Conservation (phyloP, 116 monocot genomes). For the Papilionanthe hybrid region DNA sequence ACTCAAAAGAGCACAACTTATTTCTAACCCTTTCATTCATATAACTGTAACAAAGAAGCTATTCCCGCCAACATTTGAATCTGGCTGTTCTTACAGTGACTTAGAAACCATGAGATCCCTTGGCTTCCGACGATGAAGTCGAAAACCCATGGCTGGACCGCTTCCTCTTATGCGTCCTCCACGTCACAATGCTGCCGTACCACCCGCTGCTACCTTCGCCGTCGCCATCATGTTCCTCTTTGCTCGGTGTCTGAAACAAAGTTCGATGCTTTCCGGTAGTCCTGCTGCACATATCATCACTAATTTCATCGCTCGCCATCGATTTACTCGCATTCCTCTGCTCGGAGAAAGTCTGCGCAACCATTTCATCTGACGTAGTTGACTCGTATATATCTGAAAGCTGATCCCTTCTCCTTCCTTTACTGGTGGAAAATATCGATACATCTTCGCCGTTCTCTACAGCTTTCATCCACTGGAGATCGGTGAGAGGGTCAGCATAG, state of each 20-base stretch:
- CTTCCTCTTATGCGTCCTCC: slow-evolving; percentile 66
- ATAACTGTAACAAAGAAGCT: not conserved
- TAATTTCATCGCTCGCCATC: slow-evolving; percentile 32
- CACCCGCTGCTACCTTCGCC: slow-evolving; percentile 34
- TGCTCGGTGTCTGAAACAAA: slow-evolving; percentile 7
- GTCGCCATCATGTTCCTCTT: slow-evolving; percentile 37
- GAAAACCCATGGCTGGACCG: slow-evolving; percentile 36
- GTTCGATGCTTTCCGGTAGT: slow-evolving; percentile 18
- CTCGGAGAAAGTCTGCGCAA: slow-evolving; percentile 9
- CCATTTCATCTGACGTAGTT: slow-evolving; percentile 4
- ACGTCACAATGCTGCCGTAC: slow-evolving; percentile 42
- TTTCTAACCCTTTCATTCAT: not conserved
- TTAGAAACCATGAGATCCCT: slow-evolving; percentile 9
- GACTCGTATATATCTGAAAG: slow-evolving; percentile 15
- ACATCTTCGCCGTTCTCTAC: slow-evolving; percentile 78
- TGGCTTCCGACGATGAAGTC: slow-evolving; percentile 22
- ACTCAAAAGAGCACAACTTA: not conserved
- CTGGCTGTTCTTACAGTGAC: not conserved
- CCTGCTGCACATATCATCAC: slow-evolving; percentile 35
- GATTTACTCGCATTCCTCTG: slow-evolving; percentile 24
- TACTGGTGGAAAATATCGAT: slow-evolving; percentile 26
- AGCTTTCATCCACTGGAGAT: slow-evolving; percentile 79
- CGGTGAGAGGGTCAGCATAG: slow-evolving; percentile 77
- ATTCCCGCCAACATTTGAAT: not conserved
- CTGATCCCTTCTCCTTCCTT: slow-evolving; percentile 36